Evolutionary conservation across 139 green algal genomes (phyloP).

Genomic region (Asterochloris sp.): DNA sequence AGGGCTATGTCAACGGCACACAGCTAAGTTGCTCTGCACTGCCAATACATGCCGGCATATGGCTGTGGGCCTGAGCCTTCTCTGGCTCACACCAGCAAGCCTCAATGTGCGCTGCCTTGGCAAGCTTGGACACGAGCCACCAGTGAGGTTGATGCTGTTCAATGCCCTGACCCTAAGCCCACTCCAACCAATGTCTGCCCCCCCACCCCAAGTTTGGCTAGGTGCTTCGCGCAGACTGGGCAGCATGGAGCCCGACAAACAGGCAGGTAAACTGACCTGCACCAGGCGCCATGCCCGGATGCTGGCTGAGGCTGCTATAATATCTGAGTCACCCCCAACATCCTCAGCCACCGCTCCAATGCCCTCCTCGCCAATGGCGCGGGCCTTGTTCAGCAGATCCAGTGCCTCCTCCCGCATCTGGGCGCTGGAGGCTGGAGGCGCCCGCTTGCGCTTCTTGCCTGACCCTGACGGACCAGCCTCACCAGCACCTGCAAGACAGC

Average conservation of each 20-base stretch:
- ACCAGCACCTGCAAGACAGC: no score
- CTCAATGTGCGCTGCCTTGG: background rate
- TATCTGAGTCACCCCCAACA: conserved; percentile 25
- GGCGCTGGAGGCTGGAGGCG: background rate
- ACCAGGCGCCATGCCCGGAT: conserved; percentile 50
- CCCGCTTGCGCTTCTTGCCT: background rate
- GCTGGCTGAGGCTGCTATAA: conserved; percentile 23
- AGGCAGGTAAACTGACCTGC: conserved; percentile 22
- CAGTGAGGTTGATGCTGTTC: no score
- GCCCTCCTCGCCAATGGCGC: conserved; percentile 41
- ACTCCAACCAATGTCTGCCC: no score
- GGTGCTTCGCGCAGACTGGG: no score
- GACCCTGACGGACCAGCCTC: background rate
- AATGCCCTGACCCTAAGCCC: no score
- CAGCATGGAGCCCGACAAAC: background rate
- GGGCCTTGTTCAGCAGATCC: conserved; percentile 18
- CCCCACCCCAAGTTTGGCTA: no score
- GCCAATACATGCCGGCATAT: background rate
- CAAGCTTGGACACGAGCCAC: no score
- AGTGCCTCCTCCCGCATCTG: conserved; percentile 20
- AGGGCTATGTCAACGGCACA: no score
- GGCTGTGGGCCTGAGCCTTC: background rate
- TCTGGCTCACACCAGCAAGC: background rate
- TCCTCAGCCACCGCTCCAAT: conserved; percentile 26
- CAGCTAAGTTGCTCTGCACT: background rate